These are phyloP conservation scores for Boletellus sp. DNA, from an alignment of 1,284 basidiomycete species.

Conservation along the genomic window DNA sequence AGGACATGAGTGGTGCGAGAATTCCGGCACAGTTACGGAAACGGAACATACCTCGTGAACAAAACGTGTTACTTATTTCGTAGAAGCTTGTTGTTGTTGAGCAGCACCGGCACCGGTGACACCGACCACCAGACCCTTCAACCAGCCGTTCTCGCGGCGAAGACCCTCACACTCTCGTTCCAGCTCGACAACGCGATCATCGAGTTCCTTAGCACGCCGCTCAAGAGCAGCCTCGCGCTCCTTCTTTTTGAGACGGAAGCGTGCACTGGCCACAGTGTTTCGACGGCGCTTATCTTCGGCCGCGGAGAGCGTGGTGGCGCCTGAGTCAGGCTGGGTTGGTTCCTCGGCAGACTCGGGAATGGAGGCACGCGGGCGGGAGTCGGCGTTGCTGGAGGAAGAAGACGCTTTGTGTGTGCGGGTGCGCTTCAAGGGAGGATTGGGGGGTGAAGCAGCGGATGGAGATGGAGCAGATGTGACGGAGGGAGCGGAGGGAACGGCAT, in stretches of 20 bases:
- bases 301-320: slow-evolving; percentile 37
- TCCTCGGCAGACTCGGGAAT: slow-evolving; percentile 28
- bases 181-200: slow-evolving; percentile 75
- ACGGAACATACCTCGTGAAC: not conserved
- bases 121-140: slow-evolving; percentile 90
- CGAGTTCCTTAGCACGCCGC: slow-evolving; percentile 86
- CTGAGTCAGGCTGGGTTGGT: slow-evolving; percentile 29
- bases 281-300: slow-evolving; percentile 90
- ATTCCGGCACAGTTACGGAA: not conserved
- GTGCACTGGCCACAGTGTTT: slow-evolving; percentile 96
- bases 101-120: slow-evolving; percentile 64
- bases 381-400: slow-evolving; percentile 34
- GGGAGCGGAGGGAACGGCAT: slow-evolving; percentile 22
- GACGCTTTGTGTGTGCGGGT: slow-evolving; percentile 20
- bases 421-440: slow-evolving; percentile 23
- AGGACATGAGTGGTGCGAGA: not conserved
- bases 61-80: slow-evolving; percentile 16
- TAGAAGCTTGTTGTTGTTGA: slow-evolving; percentile 25
- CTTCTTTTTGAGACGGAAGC: slow-evolving; percentile 98
- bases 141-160: slow-evolving; percentile 90
- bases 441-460: slow-evolving; percentile 1
- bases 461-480: slow-evolving; percentile 17
- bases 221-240: slow-evolving; percentile 94
- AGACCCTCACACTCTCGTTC: slow-evolving; percentile 90
- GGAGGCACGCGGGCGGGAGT: slow-evolving; percentile 31